Conservation (phyloP, 768 basidiomycete genomes). For the Leccinum rimulosum region DNA sequence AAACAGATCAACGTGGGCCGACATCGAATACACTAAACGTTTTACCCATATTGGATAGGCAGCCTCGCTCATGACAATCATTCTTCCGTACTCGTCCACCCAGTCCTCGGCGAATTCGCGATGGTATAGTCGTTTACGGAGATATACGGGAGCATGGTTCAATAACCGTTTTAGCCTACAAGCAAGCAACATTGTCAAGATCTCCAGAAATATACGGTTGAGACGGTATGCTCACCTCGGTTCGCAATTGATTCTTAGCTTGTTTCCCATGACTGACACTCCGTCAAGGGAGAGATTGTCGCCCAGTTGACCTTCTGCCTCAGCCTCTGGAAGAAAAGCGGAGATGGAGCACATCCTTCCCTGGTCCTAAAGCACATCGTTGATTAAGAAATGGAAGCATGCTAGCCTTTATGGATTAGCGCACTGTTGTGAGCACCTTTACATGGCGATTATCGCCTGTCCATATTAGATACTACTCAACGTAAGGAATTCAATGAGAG, state of each 20-base stretch:
- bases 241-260: constrained; percentile 36
- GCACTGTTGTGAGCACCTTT: constrained; percentile 22
- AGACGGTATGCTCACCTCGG: constrained; percentile 33
- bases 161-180: constrained; percentile 40
- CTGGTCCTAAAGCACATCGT: constrained; percentile 23
- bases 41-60: constrained; percentile 57
- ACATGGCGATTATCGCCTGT: constrained; percentile 28
- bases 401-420: constrained; percentile 1
- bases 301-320: constrained; percentile 33
- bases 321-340: constrained; percentile 39
- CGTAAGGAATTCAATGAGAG: background rate
- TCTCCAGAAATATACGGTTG: background rate
- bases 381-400: background rate
- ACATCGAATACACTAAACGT: background rate
- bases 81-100: constrained; percentile 48
- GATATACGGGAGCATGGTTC: constrained; percentile 33
- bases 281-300: constrained; percentile 25
- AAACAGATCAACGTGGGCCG: background rate
- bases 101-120: constrained; percentile 45
- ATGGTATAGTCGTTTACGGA: constrained; percentile 39
- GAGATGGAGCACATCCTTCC: constrained; percentile 40
- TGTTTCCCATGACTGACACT: constrained; percentile 33
- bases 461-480: constrained; percentile 25
- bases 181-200: constrained; percentile 13
- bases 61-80: constrained; percentile 59